Evolutionary conservation across 495 filamentous ascomycete species (phyloP), one percentile per base, ranked within the genome.

Genomic region (Thermochaetoides thermophila): DNA sequence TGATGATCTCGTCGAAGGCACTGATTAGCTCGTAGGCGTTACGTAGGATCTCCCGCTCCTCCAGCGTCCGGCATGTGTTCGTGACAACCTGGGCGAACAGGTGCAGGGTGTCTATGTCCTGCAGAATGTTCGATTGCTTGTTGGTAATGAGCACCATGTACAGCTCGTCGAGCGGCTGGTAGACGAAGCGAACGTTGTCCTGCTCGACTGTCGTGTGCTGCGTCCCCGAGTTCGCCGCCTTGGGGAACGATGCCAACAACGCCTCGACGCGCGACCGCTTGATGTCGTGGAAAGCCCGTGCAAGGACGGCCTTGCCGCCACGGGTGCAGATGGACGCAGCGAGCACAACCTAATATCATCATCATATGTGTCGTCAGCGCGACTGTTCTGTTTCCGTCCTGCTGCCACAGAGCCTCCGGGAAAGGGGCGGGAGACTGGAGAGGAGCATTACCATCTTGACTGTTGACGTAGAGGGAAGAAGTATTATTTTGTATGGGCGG

Each of bases 71-170:
- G 71, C 89, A 97, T 31, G 91, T 89, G 54, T 81, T 92, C 27
- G 78, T 81, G 16, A 93, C 89, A 2, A 97, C 85, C 66, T 97
- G 89, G 32, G 85, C 87, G 47, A 96, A 97, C 5, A 96, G 69
- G 52, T 96, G 89, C 28, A 97, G 73, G 27, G 87, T 93, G 59
- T 96, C 86, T 49, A 97, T 97, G 52, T 97, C 89, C 63, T 97
- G 89, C 19, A 97, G 71, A 44, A 96, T 97, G 63, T 97, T 97
- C 46, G 84, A 93, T 69, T 96, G 87, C 37, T 84, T 83, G 66
- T 96, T 96, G 62, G 91, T 97, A 58, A 97, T 96, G 40, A 97
- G 76, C 34, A 97, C 86, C 72, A 97, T 94, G 69, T 96, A 97
- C 39, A 97, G 74, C 64, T 96, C 91, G 59, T 97, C 91, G 34